Conservation (phyloP, 768 basidiomycete species). For the Trametes villosa region DNA sequence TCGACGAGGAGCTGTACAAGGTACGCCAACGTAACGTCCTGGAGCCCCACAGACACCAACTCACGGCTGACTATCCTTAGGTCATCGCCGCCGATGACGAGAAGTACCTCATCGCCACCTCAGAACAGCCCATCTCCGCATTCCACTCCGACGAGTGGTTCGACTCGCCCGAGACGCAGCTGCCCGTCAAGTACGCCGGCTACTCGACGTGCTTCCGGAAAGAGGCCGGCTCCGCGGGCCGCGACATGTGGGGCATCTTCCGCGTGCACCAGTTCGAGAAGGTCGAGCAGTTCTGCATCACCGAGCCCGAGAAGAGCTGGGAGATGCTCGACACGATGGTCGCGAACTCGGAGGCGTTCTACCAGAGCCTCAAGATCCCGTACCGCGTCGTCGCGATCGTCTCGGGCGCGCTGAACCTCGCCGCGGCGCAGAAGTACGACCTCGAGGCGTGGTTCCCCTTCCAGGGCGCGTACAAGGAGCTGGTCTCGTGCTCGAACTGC, state of each 20-base stretch:
- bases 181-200: slow-evolving; percentile 89
- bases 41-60: neutral
- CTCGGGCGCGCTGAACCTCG: slow-evolving; percentile 94
- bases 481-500: slow-evolving; percentile 98
- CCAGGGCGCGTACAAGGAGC: slow-evolving; percentile 94
- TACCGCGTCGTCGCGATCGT: slow-evolving; percentile 95
- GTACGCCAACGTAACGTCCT: slow-evolving; percentile 38
- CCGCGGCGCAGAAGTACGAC: slow-evolving; percentile 96
- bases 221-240: slow-evolving; percentile 96
- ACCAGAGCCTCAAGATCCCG: slow-evolving; percentile 90
- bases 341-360: slow-evolving; percentile 89
- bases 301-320: slow-evolving; percentile 94
- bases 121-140: slow-evolving; percentile 97
- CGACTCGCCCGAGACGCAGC: slow-evolving; percentile 86
- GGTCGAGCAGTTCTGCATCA: slow-evolving; percentile 96
- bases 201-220: slow-evolving; percentile 98
- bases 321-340: slow-evolving; percentile 93
- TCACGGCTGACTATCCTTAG: slow-evolving; percentile 41
- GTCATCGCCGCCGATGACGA: slow-evolving; percentile 91
- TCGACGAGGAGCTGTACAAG: slow-evolving; percentile 99
- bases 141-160: slow-evolving; percentile 98
- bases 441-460: slow-evolving; percentile 99
- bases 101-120: slow-evolving; percentile 98
- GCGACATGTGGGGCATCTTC: slow-evolving; percentile 99
- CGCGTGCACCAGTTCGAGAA: slow-evolving; percentile 99